A percentile compares a stretch with the other conserved stretches of the same genome.
Evolutionary conservation across 176 grass and related monocot species (phyloP).

Genomic region (Chloris gayana): DNA sequence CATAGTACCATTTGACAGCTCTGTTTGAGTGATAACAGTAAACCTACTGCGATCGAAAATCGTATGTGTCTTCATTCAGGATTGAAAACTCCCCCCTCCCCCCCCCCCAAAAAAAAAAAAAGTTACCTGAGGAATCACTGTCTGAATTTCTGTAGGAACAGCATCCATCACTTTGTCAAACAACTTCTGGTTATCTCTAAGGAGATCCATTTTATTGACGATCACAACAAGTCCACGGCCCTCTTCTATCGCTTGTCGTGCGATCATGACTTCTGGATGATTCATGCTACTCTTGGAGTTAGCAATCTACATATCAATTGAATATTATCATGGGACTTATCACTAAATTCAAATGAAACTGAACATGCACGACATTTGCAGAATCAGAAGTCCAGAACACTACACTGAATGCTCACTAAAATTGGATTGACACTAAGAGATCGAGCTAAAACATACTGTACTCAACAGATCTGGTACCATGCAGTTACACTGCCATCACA

Average conservation of each 20-base stretch:
- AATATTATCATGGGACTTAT: constrained; percentile 23
- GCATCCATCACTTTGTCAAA: constrained; percentile 69
- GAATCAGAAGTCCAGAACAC: neutral
- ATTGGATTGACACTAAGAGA: constrained; percentile 27
- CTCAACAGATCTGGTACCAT: neutral
- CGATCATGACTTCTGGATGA: constrained; percentile 87
- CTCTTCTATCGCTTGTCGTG: constrained; percentile 93
- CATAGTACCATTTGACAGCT: constrained; percentile 15
- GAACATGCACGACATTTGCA: constrained; percentile 13
- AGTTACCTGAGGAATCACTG: constrained; percentile 78
- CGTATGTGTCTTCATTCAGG: constrained; percentile 23
- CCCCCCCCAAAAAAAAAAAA: constrained; percentile 25
- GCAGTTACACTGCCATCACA: neutral
- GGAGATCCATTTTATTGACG: constrained; percentile 99
- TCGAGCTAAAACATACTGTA: constrained; percentile 12
- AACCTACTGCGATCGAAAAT: constrained; percentile 4
- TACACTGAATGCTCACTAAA: constrained; percentile 21
- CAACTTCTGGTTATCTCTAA: constrained; percentile 61
- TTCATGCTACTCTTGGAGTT: constrained; percentile 83
- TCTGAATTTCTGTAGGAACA: constrained; percentile 93
- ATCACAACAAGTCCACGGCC: constrained; percentile 87
- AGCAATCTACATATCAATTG: constrained; percentile 67
- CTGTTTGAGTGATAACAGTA: neutral
- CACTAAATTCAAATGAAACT: constrained; percentile 25
- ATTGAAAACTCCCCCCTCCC: constrained; percentile 17